Conservation (phyloP, 2,329 filamentous ascomycete genomes). For the Diaporthe humulicola region DNA sequence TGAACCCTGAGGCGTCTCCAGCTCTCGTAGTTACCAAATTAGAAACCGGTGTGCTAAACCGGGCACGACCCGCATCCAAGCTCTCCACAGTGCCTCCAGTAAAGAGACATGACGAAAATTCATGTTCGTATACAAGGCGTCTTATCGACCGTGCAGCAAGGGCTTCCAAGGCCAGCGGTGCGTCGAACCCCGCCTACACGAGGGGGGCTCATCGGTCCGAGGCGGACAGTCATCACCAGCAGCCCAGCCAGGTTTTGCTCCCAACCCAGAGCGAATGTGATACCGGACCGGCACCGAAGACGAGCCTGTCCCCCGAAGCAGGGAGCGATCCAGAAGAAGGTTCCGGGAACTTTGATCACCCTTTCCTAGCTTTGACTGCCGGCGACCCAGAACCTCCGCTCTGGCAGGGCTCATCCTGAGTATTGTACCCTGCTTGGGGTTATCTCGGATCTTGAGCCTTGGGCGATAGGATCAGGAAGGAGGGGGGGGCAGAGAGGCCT, state of each 20-base stretch:
- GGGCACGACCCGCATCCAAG: constrained; percentile 8
- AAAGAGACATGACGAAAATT: neutral
- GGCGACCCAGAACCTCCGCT: neutral
- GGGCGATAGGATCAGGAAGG: neutral
- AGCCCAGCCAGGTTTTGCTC: constrained; percentile 15
- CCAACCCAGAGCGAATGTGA: constrained; percentile 16
- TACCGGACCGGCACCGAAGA: constrained; percentile 27
- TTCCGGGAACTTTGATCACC: constrained; percentile 9
- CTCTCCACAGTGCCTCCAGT: constrained; percentile 5
- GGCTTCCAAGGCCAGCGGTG: constrained; percentile 11
- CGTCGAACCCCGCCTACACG: constrained; percentile 9
- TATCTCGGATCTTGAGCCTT: constrained; percentile 10
- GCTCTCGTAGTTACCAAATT: neutral
- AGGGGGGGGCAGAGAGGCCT: neutral
- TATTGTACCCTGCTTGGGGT: neutral
- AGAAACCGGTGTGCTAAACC: constrained; percentile 23
- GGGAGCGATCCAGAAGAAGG: constrained; percentile 7
- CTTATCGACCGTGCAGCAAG: neutral
- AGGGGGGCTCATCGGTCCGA: constrained; percentile 2
- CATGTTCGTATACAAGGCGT: neutral
- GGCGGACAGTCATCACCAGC: constrained; percentile 10
- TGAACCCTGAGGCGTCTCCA: neutral
- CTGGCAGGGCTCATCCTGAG: constrained; percentile 33
- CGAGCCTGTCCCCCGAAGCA: constrained; percentile 6
- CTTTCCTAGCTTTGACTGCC: neutral